Evolutionary conservation across 495 filamentous ascomycete species (phyloP).

Genomic region (Hapsidospora chrysogenum): DNA sequence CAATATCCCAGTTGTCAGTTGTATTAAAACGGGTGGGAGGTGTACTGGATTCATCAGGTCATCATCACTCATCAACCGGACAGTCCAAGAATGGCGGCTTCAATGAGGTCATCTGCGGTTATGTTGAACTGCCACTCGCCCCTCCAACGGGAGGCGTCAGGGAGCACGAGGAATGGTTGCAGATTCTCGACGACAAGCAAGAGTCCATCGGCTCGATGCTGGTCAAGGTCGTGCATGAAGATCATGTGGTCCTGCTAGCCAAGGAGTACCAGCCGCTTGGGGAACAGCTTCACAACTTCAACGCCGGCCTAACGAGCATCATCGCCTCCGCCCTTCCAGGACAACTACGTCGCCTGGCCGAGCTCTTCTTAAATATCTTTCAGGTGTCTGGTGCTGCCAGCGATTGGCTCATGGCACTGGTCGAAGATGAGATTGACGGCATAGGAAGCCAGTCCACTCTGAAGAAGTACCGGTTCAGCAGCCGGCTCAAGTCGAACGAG

Average conservation of each 20-base stretch:
- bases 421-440: conserved; percentile 95
- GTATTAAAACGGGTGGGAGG: conserved; percentile 52
- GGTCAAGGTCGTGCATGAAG: conserved; percentile 67
- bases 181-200: conserved; percentile 51
- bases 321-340: conserved; percentile 66
- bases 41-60: conserved; percentile 19
- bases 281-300: conserved; percentile 71
- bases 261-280: conserved; percentile 73
- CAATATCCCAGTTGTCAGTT: conserved; percentile 64
- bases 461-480: conserved; percentile 55
- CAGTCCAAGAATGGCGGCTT: conserved; percentile 17
- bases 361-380: conserved; percentile 83
- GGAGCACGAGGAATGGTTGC: conserved; percentile 75
- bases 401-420: conserved; percentile 84
- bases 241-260: conserved; percentile 74
- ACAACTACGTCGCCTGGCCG: conserved; percentile 62
- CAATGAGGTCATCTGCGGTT: conserved; percentile 40
- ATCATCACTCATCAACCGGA: conserved; percentile 26
- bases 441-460: conserved; percentile 60
- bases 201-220: conserved; percentile 74
- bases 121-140: conserved; percentile 59
- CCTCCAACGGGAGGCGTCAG: not conserved
- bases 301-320: conserved; percentile 65
- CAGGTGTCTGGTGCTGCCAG: conserved; percentile 80
- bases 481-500: conserved; percentile 64